Evolutionary conservation across 2,329 filamentous ascomycete genomes (phyloP), one percentile per base, ranked within the genome.

Genomic region (Xenoacremonium recifei): DNA sequence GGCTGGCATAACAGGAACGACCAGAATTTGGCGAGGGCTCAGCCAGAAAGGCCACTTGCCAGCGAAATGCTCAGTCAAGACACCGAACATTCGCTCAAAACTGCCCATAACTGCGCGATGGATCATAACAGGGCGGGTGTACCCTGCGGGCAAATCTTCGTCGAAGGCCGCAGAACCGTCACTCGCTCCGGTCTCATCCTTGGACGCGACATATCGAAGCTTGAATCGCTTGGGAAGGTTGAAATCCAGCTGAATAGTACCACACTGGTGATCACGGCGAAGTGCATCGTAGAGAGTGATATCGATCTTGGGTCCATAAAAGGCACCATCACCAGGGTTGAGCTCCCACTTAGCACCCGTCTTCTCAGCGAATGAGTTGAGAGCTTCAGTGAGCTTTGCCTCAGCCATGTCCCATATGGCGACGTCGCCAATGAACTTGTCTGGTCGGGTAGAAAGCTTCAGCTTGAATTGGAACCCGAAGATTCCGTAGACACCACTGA

Each of bases 241-340:
- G 69, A 96, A 96, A 66, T 90, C 90, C 62, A 96, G 87, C 70
- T 97, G 92, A 54, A 97, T 95, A 11, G 92, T 97, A 55, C 92
- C 66, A 49, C 65, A 68, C 55, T 69, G 65, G 49, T 64, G 62
- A 40, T 67, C 88, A 63, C 91, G 81, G 67, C 83, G 82, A 53
- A 96, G 74, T 34, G 89, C 89, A 67, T 96, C 92, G 38, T 84
- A 85, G 60, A 99, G 91, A 48, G 89, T 95, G 61, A 99, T 93
- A 59, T 99, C 93, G 57, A 97, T 96, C 80, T 99, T 99, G 38
- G 93, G 93, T 2, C 93, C 93, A 66, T 99, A 99, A 71, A 97
- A 99, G 39, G 93, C 93, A 62, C 93, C 93, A 58, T 99, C 93
- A 43, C 92, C 93, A 46, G 89, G 86, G 68, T 97, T 96, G 38